Percentiles rank a stretch among this genome's conserved stretches.
Evolutionary conservation across 345 rosid species (phyloP).

Genomic region (Lumnitzera racemosa): DNA sequence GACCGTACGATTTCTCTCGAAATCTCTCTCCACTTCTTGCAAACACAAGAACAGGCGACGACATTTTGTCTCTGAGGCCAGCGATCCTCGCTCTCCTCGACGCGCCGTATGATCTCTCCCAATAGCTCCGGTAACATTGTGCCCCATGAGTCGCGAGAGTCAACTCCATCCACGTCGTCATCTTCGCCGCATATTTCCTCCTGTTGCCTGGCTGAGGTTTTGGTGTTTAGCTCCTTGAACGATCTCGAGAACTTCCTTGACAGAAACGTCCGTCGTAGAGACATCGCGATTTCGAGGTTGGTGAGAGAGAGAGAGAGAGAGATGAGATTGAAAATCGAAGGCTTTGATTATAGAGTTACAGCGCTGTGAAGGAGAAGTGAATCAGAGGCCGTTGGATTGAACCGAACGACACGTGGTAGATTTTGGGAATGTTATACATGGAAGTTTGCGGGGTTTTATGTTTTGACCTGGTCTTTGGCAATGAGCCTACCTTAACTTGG

Average conservation of each 20-base stretch:
- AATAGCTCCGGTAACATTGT: constrained; percentile 72
- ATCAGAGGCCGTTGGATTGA: no score
- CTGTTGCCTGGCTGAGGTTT: constrained; percentile 1
- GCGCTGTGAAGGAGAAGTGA: no score
- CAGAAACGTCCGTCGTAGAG: constrained; percentile 45
- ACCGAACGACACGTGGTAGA: no score
- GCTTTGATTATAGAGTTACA: neutral
- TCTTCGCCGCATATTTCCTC: constrained; percentile 1
- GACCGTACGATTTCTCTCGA: constrained; percentile 53
- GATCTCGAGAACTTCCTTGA: constrained; percentile 61
- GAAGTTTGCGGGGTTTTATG: no score
- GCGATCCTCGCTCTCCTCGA: constrained; percentile 60
- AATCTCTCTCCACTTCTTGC: constrained; percentile 79
- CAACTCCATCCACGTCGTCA: constrained; percentile 2
- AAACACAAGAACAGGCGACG: constrained; percentile 72
- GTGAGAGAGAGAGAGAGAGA: neutral
- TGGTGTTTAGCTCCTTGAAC: constrained; percentile 16
- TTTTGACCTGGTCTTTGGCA: no score
- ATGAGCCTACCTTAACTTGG: no score
- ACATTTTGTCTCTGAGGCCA: constrained; percentile 75
- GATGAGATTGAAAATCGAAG: neutral
- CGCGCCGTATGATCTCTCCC: constrained; percentile 68
- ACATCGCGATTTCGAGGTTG: constrained; percentile 22
- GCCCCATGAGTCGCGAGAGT: constrained; percentile 9
- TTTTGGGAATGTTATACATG: no score